A percentile compares a stretch with the other conserved stretches of the same genome.
Conservation (phyloP, 106 monocot species). For the Triglochin maritima region DNA sequence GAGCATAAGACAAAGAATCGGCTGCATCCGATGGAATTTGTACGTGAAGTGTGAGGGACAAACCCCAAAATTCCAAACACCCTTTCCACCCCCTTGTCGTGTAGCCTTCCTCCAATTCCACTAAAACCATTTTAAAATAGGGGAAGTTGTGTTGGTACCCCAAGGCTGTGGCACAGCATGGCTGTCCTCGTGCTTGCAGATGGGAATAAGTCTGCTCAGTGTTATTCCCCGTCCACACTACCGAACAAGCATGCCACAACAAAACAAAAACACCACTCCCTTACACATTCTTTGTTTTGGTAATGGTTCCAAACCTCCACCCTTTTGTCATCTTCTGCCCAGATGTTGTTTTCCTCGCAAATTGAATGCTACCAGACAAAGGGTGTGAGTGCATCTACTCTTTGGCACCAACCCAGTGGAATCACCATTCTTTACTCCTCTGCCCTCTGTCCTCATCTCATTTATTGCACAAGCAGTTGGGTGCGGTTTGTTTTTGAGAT, state of each 20-base stretch:
- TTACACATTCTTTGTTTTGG: constrained; percentile 10
- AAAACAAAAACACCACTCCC: constrained; percentile 9
- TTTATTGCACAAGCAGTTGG: neutral
- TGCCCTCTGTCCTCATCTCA: neutral
- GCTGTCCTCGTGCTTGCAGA: neutral
- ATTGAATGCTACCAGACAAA: neutral
- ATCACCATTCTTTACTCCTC: neutral
- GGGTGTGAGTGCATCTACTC: neutral
- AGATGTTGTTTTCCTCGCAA: neutral
- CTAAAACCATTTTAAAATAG: neutral
- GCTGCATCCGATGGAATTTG: constrained; percentile 4
- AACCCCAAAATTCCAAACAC: constrained; percentile 1
- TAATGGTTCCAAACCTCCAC: constrained; percentile 3
- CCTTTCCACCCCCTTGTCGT: neutral
- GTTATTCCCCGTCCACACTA: constrained; percentile 1
- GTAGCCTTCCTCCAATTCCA: neutral
- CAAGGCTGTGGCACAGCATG: neutral
- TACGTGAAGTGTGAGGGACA: neutral
- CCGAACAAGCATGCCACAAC: constrained; percentile 1
- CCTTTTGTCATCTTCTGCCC: constrained; percentile 2
- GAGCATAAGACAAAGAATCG: neutral
- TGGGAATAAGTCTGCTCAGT: neutral
- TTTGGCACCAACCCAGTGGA: neutral
- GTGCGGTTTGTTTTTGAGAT: too few species aligned
- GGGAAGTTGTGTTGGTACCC: neutral